phyloP scores from a whole-genome alignment of 2,329 filamentous ascomycete species.

The Aspergillus transmontanensis region DNA sequence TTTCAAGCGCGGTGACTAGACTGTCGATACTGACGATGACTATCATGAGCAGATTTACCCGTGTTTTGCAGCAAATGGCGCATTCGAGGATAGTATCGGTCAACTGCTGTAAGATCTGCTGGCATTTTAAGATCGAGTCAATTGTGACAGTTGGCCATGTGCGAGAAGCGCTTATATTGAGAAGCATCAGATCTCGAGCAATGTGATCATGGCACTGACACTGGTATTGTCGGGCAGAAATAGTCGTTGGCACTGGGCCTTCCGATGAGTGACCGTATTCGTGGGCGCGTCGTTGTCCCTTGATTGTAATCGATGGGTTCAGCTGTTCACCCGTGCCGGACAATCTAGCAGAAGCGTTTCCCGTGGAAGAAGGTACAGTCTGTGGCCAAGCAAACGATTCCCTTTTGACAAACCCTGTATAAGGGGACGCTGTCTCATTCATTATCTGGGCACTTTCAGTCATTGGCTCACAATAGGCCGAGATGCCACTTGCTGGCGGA shows the following conservation, averaged over 20 bases:
- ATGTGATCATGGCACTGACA: conserved; percentile 30
- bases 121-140: conserved; percentile 30
- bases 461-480: background rate
- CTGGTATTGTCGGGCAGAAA: conserved; percentile 9
- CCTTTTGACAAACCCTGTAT: conserved; percentile 10
- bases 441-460: background rate
- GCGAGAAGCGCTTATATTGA: conserved; percentile 21
- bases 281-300: conserved; percentile 1
- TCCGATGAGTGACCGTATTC: conserved; percentile 10
- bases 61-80: conserved; percentile 25
- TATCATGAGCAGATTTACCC: conserved; percentile 32
- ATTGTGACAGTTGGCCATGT: conserved; percentile 24
- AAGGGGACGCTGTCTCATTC: background rate
- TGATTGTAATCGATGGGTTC: conserved; percentile 2
- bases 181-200: conserved; percentile 26
- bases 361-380: conserved; percentile 5
- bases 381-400: conserved; percentile 14
- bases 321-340: background rate
- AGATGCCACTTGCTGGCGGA: background rate
- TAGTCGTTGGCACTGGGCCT: background rate
- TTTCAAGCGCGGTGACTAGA: conserved; percentile 29
- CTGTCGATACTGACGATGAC: conserved; percentile 35
- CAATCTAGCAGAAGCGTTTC: background rate
- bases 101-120: conserved; percentile 30
- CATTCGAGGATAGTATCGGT: conserved; percentile 34